Conservation (phyloP, 108 stramenopile genomes). For the Nitzschia inconspicua region DNA sequence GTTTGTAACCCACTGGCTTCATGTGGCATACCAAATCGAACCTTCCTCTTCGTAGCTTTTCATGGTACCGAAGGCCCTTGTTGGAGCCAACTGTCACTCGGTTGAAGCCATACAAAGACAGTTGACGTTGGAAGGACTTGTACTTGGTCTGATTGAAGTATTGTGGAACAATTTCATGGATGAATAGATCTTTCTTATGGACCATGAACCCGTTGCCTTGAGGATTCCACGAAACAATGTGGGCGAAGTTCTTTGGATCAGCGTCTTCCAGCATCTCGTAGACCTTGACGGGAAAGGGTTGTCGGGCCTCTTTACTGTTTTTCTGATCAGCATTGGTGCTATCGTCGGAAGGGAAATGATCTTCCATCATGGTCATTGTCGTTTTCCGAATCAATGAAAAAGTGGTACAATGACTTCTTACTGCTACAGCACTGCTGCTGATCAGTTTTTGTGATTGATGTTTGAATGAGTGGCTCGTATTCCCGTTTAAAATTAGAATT, state of each 20-base stretch:
- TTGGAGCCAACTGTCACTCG: conserved; percentile 22
- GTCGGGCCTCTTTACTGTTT: conserved; percentile 14
- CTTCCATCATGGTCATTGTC: background rate
- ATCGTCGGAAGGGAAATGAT: background rate
- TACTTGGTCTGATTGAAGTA: conserved; percentile 40
- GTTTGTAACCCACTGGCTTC: conserved; percentile 37
- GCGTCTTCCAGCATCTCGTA: conserved; percentile 43
- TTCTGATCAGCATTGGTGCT: background rate
- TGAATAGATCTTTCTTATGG: conserved; percentile 32
- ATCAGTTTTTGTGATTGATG: no score
- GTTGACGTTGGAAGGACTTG: conserved; percentile 59
- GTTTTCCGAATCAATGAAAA: no score
- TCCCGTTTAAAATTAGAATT: no score
- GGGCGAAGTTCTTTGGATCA: conserved; percentile 19
- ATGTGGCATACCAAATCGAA: conserved; percentile 19
- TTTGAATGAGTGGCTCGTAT: no score
- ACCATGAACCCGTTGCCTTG: conserved; percentile 33
- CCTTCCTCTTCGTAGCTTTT: conserved; percentile 19
- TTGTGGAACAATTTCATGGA: conserved; percentile 20
- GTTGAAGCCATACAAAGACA: conserved; percentile 30
- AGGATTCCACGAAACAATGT: conserved; percentile 37
- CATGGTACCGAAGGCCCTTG: conserved; percentile 29
- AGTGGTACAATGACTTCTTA: no score
- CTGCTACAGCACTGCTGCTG: no score
- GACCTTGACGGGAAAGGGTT: conserved; percentile 30